Evolutionary conservation across 345 rosid species (phyloP).

Genomic region (Eutrema japonicum): DNA sequence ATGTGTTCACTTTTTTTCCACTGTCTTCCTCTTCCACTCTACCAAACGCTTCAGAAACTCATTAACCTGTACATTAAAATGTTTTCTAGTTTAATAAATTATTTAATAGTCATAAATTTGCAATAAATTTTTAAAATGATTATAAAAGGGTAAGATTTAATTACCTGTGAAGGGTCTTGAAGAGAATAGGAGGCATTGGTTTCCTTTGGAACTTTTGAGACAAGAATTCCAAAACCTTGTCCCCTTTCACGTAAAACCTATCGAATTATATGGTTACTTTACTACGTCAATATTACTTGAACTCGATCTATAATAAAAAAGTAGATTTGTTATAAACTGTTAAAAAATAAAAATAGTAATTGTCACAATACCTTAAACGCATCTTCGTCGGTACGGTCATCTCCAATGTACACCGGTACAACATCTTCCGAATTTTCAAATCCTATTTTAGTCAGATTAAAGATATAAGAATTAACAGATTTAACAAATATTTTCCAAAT

Average conservation of each 20-base stretch:
- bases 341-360: background rate
- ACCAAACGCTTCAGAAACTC: conserved; percentile 73
- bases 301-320: background rate
- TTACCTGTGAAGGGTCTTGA: conserved; percentile 82
- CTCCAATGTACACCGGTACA: conserved; percentile 89
- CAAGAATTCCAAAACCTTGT: conserved; percentile 90
- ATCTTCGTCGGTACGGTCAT: conserved; percentile 93
- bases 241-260: conserved; percentile 76
- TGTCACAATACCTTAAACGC: conserved; percentile 72
- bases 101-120: background rate
- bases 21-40: conserved; percentile 57
- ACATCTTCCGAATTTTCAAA: conserved; percentile 65
- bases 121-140: background rate
- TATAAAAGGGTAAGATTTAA: background rate
- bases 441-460: conserved; percentile 47
- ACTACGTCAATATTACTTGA: conserved; percentile 1
- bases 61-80: conserved; percentile 58
- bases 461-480: background rate
- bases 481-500: background rate
- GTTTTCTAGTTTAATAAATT: background rate
- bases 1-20: conserved; percentile 16
- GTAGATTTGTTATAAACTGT: background rate
- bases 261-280: background rate
- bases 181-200: conserved; percentile 87
- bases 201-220: conserved; percentile 84